phyloP scores from a whole-genome alignment of 805 yeast genomes.

The Candida silvicultrix region DNA sequence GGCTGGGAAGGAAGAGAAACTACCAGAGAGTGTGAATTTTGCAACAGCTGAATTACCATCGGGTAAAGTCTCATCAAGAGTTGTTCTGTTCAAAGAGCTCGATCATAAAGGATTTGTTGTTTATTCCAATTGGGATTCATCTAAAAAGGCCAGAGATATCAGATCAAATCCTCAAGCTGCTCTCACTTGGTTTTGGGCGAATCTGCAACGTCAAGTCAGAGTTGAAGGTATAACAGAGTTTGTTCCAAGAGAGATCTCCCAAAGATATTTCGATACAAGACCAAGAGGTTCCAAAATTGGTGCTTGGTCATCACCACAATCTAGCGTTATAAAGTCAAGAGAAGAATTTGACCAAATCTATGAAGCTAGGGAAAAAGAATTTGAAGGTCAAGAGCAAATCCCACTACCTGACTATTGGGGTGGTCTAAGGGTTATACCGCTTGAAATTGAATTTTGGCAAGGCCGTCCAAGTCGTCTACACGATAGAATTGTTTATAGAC shows the following conservation, averaged over 20 bases:
- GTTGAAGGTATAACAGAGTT: constrained; percentile 81
- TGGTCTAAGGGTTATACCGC: constrained; percentile 80
- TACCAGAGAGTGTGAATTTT: constrained; percentile 84
- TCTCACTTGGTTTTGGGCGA: constrained; percentile 88
- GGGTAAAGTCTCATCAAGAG: constrained; percentile 84
- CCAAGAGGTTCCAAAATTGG: constrained; percentile 93
- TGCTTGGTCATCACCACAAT: constrained; percentile 96
- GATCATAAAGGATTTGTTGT: constrained; percentile 80
- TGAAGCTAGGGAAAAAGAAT: constrained; percentile 43
- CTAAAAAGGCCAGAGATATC: constrained; percentile 74
- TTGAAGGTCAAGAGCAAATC: constrained; percentile 55
- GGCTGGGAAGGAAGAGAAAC: constrained; percentile 52
- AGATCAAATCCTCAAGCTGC: constrained; percentile 73
- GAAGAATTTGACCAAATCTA: constrained; percentile 55
- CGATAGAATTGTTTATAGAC: constrained; percentile 72
- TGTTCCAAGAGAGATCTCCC: constrained; percentile 66
- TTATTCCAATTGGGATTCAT: constrained; percentile 87
- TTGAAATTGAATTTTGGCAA: constrained; percentile 96
- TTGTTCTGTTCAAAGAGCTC: constrained; percentile 83
- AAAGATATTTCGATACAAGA: constrained; percentile 75
- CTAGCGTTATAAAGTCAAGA: constrained; percentile 50
- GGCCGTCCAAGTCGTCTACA: constrained; percentile 88
- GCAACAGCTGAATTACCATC: constrained; percentile 84
- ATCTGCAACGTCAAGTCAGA: constrained; percentile 85
- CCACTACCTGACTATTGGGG: constrained; percentile 98